Conservation (phyloP, 306 rosid genomes). For the Leucaena leucocephala region DNA sequence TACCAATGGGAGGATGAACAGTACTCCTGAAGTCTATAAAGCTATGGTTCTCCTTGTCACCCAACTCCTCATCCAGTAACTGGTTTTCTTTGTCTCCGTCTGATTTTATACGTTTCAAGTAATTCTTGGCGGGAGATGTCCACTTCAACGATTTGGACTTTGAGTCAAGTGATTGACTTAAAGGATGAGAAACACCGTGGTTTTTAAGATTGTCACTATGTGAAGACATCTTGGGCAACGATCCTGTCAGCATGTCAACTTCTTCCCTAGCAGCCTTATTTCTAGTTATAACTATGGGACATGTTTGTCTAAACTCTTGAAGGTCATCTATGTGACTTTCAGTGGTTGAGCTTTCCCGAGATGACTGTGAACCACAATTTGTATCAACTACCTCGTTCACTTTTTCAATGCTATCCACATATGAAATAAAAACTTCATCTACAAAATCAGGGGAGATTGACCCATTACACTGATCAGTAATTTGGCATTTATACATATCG, state of each 20-base stretch:
- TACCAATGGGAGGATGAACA: conserved; percentile 56
- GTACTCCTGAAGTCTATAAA: conserved; percentile 45
- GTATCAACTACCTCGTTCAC: conserved; percentile 34
- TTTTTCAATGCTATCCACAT: conserved; percentile 41
- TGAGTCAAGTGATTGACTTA: conserved; percentile 74
- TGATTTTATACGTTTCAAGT: conserved; percentile 38
- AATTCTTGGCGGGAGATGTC: conserved; percentile 44
- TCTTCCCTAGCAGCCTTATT: conserved; percentile 40
- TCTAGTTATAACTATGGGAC: conserved; percentile 63
- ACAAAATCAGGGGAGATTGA: conserved; percentile 38
- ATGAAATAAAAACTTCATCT: conserved; percentile 36
- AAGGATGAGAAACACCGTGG: conserved; percentile 40
- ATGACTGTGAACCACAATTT: conserved; percentile 32
- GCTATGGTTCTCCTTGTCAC: conserved; percentile 37
- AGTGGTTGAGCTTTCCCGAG: conserved; percentile 33
- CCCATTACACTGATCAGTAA: conserved; percentile 38
- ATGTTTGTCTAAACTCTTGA: conserved; percentile 37
- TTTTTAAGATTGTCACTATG: conserved; percentile 32
- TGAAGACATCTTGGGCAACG: conserved; percentile 68
- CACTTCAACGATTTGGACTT: conserved; percentile 44
- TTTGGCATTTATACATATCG: conserved; percentile 55
- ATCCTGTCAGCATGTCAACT: conserved; percentile 48
- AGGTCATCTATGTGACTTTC: conserved; percentile 33
- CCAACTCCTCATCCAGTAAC: conserved; percentile 39
- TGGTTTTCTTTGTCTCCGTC: conserved; percentile 46